Base-by-base conservation (phyloP, 306 rosid species). In the Vigna trinervia region DNA sequence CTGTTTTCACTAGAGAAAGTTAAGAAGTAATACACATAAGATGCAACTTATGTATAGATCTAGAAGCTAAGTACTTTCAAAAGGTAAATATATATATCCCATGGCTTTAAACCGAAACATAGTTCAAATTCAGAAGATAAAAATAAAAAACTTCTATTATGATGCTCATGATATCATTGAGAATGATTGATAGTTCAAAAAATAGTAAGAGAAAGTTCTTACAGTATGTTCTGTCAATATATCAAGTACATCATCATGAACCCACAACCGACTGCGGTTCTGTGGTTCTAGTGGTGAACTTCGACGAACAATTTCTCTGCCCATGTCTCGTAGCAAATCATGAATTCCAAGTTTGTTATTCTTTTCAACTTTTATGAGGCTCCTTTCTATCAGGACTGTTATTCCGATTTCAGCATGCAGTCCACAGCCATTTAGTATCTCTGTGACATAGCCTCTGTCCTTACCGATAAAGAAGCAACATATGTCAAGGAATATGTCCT, bases 401-500 rank as follows among this genome's bases (percentile, higher is more conserved):
- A 60, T 12, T 60, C 66, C 66, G 13, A 60, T 60, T 0, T 60
- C 41, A 60, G 66, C 66, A 60, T 26, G 41, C 30, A 28, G 66
- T 13, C 43, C 43, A 60, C 66, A 60, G 14, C 66, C 66, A 60
- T 60, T 68, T 3, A 80, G 12, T 26, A 76, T 47, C 47, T 66
- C 6, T n/a, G 5, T 63, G 9, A 80, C 84, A 1, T 48, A 13
- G 0, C 52, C 28, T 8, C 2, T 47, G 13, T 80, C 58, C 84
- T 54, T 65, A 5, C 82, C 85, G 1, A 76, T 59, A 20, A 80
- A 80, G 62, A 76, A 84, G 50, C 75, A 80, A 0, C 71, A 57
- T 66, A 84, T 52, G 43, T 84, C 84, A 17, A 76, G 79, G 4
- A 84, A 84, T 32, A 80, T 75, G 15, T 48, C 84, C 28, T 48